These are phyloP conservation scores for Macrotyloma uniflorum DNA, from an alignment of 306 rosid species.

Conservation along the genomic window DNA sequence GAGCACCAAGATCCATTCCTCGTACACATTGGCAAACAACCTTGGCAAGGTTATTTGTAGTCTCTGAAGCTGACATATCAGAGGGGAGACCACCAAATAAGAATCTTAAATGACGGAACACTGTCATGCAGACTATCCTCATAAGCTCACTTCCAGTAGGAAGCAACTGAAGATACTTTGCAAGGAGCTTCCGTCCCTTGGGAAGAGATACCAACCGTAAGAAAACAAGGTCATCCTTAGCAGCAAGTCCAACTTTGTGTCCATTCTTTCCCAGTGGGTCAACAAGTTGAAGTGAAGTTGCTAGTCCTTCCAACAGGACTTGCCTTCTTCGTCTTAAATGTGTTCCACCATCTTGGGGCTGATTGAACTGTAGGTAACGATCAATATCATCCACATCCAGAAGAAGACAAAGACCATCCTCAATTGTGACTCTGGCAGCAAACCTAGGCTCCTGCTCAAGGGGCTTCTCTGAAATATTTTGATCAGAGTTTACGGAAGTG, in stretches of 20 bases:
- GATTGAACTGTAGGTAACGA: constrained; percentile 50
- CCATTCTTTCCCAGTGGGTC: constrained; percentile 64
- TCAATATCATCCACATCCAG: constrained; percentile 65
- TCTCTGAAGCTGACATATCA: constrained; percentile 50
- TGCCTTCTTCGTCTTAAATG: constrained; percentile 57
- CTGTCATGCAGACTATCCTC: constrained; percentile 63
- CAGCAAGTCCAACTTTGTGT: constrained; percentile 52
- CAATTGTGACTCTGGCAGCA: constrained; percentile 63
- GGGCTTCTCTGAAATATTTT: constrained; percentile 50
- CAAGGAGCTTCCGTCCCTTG: constrained; percentile 56
- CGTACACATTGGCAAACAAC: constrained; percentile 54
- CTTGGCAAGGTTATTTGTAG: constrained; percentile 47
- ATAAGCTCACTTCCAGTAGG: constrained; percentile 59
- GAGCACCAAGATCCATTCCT: constrained; percentile 59
- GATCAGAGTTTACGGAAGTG: constrained; percentile 49
- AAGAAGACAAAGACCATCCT: constrained; percentile 63
- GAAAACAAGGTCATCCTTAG: constrained; percentile 61
- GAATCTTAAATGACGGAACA: constrained; percentile 64
- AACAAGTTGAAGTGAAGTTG: constrained; percentile 60
- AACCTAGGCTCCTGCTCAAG: constrained; percentile 61
- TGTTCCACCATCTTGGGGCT: constrained; percentile 57
- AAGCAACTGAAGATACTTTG: constrained; percentile 55
- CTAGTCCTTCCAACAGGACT: constrained; percentile 59
- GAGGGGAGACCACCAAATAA: constrained; percentile 59
- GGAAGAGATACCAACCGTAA: constrained; percentile 49